phyloP scores from a whole-genome alignment of 352 stramenopile genomes.

The Peronospora destructor region DNA sequence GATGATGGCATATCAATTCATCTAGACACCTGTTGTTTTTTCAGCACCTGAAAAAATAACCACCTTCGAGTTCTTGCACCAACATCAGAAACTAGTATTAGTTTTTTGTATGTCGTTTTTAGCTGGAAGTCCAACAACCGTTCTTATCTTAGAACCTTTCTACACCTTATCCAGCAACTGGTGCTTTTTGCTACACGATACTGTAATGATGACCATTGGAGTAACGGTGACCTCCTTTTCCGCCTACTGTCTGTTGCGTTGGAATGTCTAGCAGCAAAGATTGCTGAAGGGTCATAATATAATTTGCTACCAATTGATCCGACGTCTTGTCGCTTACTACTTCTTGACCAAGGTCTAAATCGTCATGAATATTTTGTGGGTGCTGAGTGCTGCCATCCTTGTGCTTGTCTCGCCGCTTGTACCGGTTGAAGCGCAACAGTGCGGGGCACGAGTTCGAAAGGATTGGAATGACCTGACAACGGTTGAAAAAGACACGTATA shows the following conservation, averaged over 20 bases:
- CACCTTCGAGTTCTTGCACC: too few species aligned
- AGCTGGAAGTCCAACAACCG: neutral
- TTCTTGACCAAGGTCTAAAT: neutral
- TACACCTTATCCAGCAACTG: neutral
- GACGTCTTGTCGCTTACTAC: neutral
- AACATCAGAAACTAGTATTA: neutral
- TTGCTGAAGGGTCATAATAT: neutral
- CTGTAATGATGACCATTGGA: neutral
- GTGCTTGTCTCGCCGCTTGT: slow-evolving; percentile 2
- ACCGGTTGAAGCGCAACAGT: slow-evolving; percentile 7
- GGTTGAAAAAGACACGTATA: slow-evolving; percentile 39
- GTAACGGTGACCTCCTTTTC: neutral
- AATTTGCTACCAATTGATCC: neutral
- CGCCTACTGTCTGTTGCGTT: neutral
- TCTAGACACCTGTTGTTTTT: too few species aligned
- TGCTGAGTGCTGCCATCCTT: slow-evolving; percentile 3
- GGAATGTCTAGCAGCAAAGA: neutral
- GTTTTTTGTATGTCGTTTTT: neutral
- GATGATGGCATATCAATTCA: too few species aligned
- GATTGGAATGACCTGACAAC: slow-evolving; percentile 32
- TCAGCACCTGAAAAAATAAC: too few species aligned
- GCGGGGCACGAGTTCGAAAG: slow-evolving; percentile 34
- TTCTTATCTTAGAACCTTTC: neutral
- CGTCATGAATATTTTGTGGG: slow-evolving; percentile 18
- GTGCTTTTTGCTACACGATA: neutral